A percentile compares a stretch with the other conserved stretches of the same genome.
Conservation (phyloP, 75 land plant genomes). For the Chamaecyparis obtusa region DNA sequence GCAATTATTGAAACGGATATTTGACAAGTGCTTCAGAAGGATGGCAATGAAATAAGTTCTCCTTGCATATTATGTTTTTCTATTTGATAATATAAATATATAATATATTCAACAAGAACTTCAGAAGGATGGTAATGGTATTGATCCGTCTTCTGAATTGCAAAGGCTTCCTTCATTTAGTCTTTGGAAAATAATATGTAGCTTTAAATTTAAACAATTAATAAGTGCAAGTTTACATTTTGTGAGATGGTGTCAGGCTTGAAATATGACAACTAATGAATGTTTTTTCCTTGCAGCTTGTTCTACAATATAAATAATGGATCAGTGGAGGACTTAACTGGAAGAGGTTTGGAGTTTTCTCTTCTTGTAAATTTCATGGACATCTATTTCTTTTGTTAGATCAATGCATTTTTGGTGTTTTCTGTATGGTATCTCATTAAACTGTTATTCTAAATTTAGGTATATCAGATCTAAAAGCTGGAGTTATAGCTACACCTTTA, state of each 20-base stretch:
- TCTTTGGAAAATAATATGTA: neutral
- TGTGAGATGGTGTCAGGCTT: neutral
- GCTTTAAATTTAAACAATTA: neutral
- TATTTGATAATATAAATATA: neutral
- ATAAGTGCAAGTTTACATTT: neutral
- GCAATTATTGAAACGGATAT: neutral
- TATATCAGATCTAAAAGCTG: slow-evolving; percentile 62
- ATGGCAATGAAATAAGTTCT: neutral
- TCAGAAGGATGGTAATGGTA: neutral
- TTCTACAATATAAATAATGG: slow-evolving; percentile 93
- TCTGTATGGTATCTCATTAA: neutral
- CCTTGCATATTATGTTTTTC: neutral
- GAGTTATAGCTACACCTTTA: slow-evolving; percentile 87
- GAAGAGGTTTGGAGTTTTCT: slow-evolving; percentile 54
- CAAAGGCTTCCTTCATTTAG: neutral
- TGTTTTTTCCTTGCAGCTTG: slow-evolving; percentile 52
- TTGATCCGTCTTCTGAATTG: neutral
- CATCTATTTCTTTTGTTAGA: neutral
- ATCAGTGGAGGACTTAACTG: slow-evolving; percentile 86
- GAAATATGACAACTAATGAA: neutral
- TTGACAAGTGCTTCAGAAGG: neutral
- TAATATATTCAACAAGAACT: neutral
- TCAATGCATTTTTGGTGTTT: neutral
- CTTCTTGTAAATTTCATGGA: neutral
- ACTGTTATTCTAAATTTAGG: slow-evolving; percentile 42